Evolutionary conservation across 2,329 filamentous ascomycete species (phyloP), one percentile per base, ranked within the genome.

Genomic region (Fusarium aywerte): DNA sequence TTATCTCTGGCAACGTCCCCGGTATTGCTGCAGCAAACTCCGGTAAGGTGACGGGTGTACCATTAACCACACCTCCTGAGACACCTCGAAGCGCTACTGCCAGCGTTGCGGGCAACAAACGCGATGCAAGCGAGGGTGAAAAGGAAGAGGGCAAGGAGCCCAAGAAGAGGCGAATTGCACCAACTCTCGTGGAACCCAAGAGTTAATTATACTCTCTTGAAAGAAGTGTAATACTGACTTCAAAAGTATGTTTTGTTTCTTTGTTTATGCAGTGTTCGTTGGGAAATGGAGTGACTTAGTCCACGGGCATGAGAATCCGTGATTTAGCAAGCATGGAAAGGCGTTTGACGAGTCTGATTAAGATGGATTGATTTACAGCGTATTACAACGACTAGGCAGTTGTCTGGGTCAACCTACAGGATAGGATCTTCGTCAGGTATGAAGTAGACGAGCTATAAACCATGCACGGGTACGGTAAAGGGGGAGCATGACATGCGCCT

Each of bases 1-100:
- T 96, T 1, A 91, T 92, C 10, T 85, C 92, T 31, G 91, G 92
- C 15, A 92, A 85, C 53, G 85, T 97, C 16, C 93, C 93, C 0
- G 85, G 89, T 51, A 87, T 97, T 25, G 89, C 92, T 13, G 92
- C 92, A 7, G 82, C 91, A 11, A 91, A 90, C 66, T 92, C 91
- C 2, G 85, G 84, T 40, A 87, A 87, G 71, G 81, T 87, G 4
- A 82, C 83, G 0, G 84, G 85, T 0, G 80, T 96, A 40, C 92
- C 93, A 0, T 87, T 97, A 72, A 92, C 92, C 35, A 97, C 95
- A 9, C 95, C 96, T 4, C 96, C 95, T 1, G 91, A 97, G 76
- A 98, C 95, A 4, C 95, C 95, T 7, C 84, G 85, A 38, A 77
- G 75, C 42, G 67, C 74, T 2, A 69, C 73, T 18, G 72, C 71